Base-by-base conservation (phyloP, 352 stramenopile genomes). In the Pythium pyrilobum region DNA sequence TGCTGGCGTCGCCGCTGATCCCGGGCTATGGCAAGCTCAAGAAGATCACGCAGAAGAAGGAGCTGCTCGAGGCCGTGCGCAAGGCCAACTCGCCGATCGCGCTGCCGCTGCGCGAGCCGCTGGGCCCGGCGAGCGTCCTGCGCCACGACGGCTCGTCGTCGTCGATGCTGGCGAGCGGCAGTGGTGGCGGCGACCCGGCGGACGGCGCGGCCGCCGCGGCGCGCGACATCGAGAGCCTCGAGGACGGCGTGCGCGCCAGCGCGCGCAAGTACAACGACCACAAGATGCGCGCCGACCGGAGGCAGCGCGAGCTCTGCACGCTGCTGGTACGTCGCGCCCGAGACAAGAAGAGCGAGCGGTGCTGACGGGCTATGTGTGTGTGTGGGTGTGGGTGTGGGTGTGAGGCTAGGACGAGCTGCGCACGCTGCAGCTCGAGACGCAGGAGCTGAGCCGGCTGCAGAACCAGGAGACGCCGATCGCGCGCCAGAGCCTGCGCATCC, bases 241-340 rank as follows among this genome's bases (percentile, higher is more conserved):
- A 89, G 55, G 81, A 90, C 52, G 74, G 81, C 18, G 80, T 93
- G 12, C 72, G 88, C 34, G 34, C 66, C 1, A 89, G 87, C 34
- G 82, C 74, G 0, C 63, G 81, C 27, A 89, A 89, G 64, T 93
- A 82, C 56, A 93, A 93, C 33, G 82, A 93, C 32, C 69, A 83
- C 36, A 88, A 87, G 56, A 74, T 86, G 18, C 63, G 77, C 45
- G 74, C 74, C 4, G 81, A 89, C 31, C 59, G 70, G 15, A 72
- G 67, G 28, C 77, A 93, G 32, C 69, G 74, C 12, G 82, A 93
- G 42, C 66, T 93, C 32, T 73, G 80, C 51, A 31, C 44, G 11
- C 50, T 92, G 5, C 56, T 88, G 64, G 76, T 85, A 61, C 8
- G 56, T 36, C 8, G 36, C 49, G 21, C 15, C 47, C 15, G 16